Conservation (phyloP, 2,329 filamentous ascomycete species). For the Diaporthe batatas region DNA sequence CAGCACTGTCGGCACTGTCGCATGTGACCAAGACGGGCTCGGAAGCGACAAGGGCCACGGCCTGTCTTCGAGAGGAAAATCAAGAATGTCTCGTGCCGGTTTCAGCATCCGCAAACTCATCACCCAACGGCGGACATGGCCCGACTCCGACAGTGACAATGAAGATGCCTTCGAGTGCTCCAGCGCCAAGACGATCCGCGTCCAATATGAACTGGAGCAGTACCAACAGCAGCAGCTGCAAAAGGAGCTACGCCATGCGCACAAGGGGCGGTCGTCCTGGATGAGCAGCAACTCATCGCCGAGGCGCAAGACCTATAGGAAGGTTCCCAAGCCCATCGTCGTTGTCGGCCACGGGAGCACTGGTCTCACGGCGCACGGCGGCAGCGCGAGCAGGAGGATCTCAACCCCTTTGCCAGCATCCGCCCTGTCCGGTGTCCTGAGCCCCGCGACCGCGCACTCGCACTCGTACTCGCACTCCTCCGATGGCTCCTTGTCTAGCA, state of each 20-base stretch:
- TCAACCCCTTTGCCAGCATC: constrained; percentile 53
- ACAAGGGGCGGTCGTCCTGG: constrained; percentile 43
- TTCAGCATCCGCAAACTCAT: constrained; percentile 61
- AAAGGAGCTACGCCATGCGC: constrained; percentile 38
- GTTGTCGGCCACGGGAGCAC: constrained; percentile 51
- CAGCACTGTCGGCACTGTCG: not conserved
- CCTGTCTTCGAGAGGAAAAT: constrained; percentile 12
- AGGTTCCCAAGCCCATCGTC: constrained; percentile 53
- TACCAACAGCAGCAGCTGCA: constrained; percentile 40
- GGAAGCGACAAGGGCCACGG: constrained; percentile 30
- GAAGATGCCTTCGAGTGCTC: constrained; percentile 46
- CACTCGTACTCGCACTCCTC: constrained; percentile 52
- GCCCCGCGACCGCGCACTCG: constrained; percentile 52
- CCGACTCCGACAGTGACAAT: constrained; percentile 42
- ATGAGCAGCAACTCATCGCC: constrained; percentile 43
- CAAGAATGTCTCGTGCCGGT: constrained; percentile 53
- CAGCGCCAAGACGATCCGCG: constrained; percentile 41
- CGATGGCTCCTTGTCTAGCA: constrained; percentile 60
- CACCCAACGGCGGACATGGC: constrained; percentile 49
- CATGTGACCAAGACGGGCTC: constrained; percentile 32
- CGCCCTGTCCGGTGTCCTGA: constrained; percentile 24
- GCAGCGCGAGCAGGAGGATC: constrained; percentile 46
- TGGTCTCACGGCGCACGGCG: constrained; percentile 48
- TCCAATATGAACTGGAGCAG: constrained; percentile 43
- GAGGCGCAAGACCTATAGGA: constrained; percentile 49